A percentile compares a stretch with the other conserved stretches of the same genome.
Conservation (phyloP, 805 yeast genomes). For the Yarrowia sp. region DNA sequence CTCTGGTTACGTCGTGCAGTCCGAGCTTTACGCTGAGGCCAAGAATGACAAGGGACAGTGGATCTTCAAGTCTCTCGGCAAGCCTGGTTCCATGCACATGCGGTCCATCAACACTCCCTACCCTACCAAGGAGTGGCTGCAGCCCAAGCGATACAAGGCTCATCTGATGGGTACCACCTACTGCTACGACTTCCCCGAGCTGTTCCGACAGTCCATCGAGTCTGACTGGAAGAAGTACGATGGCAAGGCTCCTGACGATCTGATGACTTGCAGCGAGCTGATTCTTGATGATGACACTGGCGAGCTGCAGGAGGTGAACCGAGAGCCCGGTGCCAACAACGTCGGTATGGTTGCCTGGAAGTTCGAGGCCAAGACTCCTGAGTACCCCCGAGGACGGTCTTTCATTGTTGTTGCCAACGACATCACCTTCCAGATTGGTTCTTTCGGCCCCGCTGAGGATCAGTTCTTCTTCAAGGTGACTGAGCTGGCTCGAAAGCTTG, state of each 20-base stretch:
- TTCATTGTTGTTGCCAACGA: constrained; percentile 93
- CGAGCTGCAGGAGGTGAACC: constrained; percentile 76
- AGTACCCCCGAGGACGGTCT: constrained; percentile 94
- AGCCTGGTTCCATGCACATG: constrained; percentile 96
- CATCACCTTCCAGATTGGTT: constrained; percentile 96
- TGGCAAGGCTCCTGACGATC: constrained; percentile 59
- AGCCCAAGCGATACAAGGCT: constrained; percentile 98
- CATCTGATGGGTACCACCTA: constrained; percentile 98
- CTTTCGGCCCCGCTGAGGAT: constrained; percentile 97
- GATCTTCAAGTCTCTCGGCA: constrained; percentile 93
- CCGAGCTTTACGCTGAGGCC: constrained; percentile 91
- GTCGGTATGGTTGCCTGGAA: constrained; percentile 98
- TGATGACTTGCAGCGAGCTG: constrained; percentile 75
- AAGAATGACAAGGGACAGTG: constrained; percentile 91
- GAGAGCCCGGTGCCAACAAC: constrained; percentile 95
- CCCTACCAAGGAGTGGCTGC: constrained; percentile 96
- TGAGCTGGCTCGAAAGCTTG: constrained; percentile 81
- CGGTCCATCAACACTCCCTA: constrained; percentile 94
- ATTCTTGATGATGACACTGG: constrained; percentile 76
- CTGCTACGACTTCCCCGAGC: constrained; percentile 97
- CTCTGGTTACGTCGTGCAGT: constrained; percentile 94
- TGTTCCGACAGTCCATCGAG: constrained; percentile 87
- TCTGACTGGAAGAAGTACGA: constrained; percentile 72
- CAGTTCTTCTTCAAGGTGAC: constrained; percentile 88
- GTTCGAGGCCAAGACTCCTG: constrained; percentile 88